Evolutionary conservation across 352 stramenopile genomes (phyloP).

Genomic region (Aphanomyces invadans): DNA sequence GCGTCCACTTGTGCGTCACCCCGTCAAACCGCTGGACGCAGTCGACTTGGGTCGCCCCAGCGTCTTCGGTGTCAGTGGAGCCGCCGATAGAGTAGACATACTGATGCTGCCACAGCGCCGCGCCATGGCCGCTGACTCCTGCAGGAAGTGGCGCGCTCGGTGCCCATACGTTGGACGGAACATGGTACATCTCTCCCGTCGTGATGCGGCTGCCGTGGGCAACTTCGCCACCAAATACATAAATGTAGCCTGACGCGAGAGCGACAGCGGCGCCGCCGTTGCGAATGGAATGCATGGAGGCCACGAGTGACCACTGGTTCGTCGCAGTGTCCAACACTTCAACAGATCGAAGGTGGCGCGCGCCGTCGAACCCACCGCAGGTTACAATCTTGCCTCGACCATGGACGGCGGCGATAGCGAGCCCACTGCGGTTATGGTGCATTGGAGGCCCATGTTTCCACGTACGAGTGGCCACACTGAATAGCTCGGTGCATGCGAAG

Average conservation of each 20-base stretch:
- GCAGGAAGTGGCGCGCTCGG: slow-evolving; percentile 51
- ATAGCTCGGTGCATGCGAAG: slow-evolving; percentile 47
- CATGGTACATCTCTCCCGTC: slow-evolving; percentile 46
- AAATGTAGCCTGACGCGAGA: slow-evolving; percentile 31
- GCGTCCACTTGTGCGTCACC: slow-evolving; percentile 51
- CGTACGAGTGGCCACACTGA: slow-evolving; percentile 34
- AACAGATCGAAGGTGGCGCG: slow-evolving; percentile 53
- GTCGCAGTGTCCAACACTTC: slow-evolving; percentile 46
- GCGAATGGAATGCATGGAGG: slow-evolving; percentile 47
- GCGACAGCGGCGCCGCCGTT: slow-evolving; percentile 55
- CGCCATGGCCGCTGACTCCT: slow-evolving; percentile 55
- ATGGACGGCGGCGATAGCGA: slow-evolving; percentile 43
- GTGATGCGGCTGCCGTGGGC: slow-evolving; percentile 56
- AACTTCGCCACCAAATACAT: slow-evolving; percentile 62
- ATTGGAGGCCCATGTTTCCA: slow-evolving; percentile 53
- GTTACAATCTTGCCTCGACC: slow-evolving; percentile 38
- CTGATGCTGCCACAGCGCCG: slow-evolving; percentile 47
- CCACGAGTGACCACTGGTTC: slow-evolving; percentile 40
- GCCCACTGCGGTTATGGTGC: slow-evolving; percentile 43
- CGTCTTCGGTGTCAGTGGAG: slow-evolving; percentile 74
- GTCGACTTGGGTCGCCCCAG: slow-evolving; percentile 44
- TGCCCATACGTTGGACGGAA: slow-evolving; percentile 38
- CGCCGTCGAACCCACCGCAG: slow-evolving; percentile 62
- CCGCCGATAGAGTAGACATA: slow-evolving; percentile 64
- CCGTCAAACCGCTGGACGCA: slow-evolving; percentile 58